A percentile compares a stretch with the other conserved stretches of the same genome.
Evolutionary conservation across 2,329 filamentous ascomycete genomes (phyloP).

Genomic region (Neopestalotiopsis sp.): DNA sequence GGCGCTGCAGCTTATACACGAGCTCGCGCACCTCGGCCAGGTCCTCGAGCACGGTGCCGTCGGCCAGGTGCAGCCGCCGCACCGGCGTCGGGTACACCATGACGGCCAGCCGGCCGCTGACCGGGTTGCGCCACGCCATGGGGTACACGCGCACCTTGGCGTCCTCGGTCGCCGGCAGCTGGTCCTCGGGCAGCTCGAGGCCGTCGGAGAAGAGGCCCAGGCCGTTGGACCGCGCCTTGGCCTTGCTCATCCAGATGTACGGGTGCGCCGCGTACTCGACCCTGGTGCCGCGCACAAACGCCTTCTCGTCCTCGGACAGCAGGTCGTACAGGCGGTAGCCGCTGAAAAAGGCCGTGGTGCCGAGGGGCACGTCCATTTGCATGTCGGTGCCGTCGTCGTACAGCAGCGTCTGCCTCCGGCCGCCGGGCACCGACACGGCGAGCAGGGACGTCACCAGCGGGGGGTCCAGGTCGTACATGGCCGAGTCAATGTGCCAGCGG

Average conservation of each 20-base stretch:
- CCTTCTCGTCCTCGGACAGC: slow-evolving; percentile 68
- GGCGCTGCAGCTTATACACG: slow-evolving; percentile 71
- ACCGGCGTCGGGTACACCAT: slow-evolving; percentile 78
- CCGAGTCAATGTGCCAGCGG: slow-evolving; percentile 82
- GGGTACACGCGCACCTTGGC: slow-evolving; percentile 74
- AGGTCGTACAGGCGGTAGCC: slow-evolving; percentile 74
- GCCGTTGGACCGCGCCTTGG: slow-evolving; percentile 69
- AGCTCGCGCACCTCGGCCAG: slow-evolving; percentile 68
- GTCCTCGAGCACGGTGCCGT: slow-evolving; percentile 73
- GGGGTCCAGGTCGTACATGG: slow-evolving; percentile 76
- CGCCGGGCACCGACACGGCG: slow-evolving; percentile 73
- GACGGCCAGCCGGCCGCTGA: slow-evolving; percentile 70
- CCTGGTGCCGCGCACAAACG: slow-evolving; percentile 68
- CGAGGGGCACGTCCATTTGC: slow-evolving; percentile 70
- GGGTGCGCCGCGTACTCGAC: slow-evolving; percentile 81
- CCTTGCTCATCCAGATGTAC: slow-evolving; percentile 79
- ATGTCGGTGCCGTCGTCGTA: slow-evolving; percentile 77
- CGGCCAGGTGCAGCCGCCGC: slow-evolving; percentile 68
- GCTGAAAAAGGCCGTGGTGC: slow-evolving; percentile 77
- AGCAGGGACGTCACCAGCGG: slow-evolving; percentile 75
- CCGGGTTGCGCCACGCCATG: slow-evolving; percentile 79
- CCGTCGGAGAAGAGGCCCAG: slow-evolving; percentile 73
- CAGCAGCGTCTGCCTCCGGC: slow-evolving; percentile 68
- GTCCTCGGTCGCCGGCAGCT: slow-evolving; percentile 69
- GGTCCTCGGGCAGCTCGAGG: slow-evolving; percentile 61